Conservation (phyloP, 257 asterid species). For the Solanum tarijense region DNA sequence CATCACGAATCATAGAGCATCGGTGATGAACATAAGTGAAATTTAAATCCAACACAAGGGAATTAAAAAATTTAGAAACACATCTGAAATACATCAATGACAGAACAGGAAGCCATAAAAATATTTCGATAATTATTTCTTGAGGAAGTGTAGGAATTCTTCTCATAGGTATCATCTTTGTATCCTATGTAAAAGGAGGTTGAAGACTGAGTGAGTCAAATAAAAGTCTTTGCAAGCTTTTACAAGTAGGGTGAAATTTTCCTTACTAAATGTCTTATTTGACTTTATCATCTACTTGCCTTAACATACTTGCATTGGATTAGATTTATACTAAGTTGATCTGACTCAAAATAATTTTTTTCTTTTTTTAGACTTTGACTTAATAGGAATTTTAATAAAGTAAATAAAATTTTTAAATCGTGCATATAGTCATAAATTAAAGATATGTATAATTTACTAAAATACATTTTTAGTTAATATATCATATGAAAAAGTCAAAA, state of each 20-base stretch:
- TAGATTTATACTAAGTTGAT: background rate
- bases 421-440: too few species aligned
- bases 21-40: background rate
- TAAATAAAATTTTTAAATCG: fast-evolving
- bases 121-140: background rate
- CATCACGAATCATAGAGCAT: background rate
- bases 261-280: background rate
- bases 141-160: background rate
- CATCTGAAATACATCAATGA: background rate
- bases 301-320: background rate
- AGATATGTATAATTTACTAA: too few species aligned
- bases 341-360: too few species aligned
- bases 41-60: background rate
- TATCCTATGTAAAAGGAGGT: background rate
- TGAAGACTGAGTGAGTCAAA: background rate
- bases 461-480: too few species aligned
- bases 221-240: background rate
- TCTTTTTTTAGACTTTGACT: too few species aligned
- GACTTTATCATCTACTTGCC: background rate
- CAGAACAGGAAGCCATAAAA: background rate
- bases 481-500: too few species aligned
- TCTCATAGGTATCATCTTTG: background rate
- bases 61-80: background rate
- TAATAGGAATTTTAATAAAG: too few species aligned
- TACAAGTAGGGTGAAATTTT: background rate